These are phyloP conservation scores for Pythium insidiosum DNA, from an alignment of 352 stramenopile genomes.

Conservation along the genomic window DNA sequence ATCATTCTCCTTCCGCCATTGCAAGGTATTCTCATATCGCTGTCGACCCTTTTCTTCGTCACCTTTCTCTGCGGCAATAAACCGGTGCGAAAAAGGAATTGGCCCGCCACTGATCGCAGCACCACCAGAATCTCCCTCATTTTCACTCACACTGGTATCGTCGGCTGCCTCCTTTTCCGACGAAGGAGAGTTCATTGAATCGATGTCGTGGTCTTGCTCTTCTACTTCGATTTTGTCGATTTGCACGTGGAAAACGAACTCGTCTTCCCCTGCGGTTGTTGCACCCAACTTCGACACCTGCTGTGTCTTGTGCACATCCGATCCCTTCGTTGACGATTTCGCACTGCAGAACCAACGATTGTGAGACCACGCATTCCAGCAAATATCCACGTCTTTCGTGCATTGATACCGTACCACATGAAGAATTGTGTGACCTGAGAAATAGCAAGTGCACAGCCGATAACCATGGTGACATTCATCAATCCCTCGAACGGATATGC, in stretches of 20 bases:
- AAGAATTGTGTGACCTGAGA: slow-evolving; percentile 69
- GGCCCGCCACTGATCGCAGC: slow-evolving; percentile 44
- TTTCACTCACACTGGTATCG: background rate
- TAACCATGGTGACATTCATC: slow-evolving; percentile 84
- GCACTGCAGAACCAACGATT: no score
- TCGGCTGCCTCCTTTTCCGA: slow-evolving; percentile 11
- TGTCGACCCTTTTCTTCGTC: slow-evolving; percentile 72
- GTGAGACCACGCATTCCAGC: no score
- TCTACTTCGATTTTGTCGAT: slow-evolving; percentile 60
- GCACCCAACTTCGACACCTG: background rate
- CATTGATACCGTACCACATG: slow-evolving; percentile 50
- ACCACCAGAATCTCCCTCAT: slow-evolving; percentile 1
- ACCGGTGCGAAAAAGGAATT: slow-evolving; percentile 67
- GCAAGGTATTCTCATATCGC: slow-evolving; percentile 65
- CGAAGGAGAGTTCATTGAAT: background rate
- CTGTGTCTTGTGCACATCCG: no score
- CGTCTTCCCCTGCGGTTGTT: slow-evolving; percentile 13
- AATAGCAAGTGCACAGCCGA: slow-evolving; percentile 66
- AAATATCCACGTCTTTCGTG: no score
- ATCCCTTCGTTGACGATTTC: no score
- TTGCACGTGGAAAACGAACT: slow-evolving; percentile 39
- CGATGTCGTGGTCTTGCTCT: slow-evolving; percentile 21
- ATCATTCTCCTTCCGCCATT: slow-evolving; percentile 81
- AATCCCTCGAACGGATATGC: slow-evolving; percentile 64
- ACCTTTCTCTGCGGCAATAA: slow-evolving; percentile 80